These are phyloP conservation scores for Inonotus obliquus DNA, from an alignment of 1,284 basidiomycete genomes.

Conservation along the genomic window DNA sequence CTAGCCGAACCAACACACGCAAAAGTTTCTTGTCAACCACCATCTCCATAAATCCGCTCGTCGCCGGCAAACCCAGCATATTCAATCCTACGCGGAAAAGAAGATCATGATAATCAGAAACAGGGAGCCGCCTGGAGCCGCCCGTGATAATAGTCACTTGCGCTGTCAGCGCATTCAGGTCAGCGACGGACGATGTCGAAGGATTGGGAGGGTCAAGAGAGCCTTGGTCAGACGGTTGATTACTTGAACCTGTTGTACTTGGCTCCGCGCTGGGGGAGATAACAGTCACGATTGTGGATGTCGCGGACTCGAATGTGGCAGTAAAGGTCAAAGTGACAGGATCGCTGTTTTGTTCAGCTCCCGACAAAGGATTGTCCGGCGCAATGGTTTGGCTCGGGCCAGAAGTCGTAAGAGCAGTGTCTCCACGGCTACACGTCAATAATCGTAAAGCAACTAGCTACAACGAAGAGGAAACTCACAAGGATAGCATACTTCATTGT, in stretches of 20 bases:
- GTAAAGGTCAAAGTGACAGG: neutral
- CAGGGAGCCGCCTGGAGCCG: no score
- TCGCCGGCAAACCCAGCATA: no score
- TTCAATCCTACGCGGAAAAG: no score
- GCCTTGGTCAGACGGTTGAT: neutral
- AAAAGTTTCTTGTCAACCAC: no score
- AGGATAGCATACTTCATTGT: neutral
- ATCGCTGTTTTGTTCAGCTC: neutral
- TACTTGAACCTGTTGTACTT: neutral
- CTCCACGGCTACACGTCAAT: no score
- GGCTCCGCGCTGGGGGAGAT: neutral
- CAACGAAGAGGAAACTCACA: neutral
- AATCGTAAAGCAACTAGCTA: neutral
- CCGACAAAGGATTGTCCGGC: no score
- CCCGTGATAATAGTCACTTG: neutral
- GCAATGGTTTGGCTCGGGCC: no score
- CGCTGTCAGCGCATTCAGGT: neutral
- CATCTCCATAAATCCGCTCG: no score
- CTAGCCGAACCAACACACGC: no score
- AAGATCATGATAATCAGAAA: no score
- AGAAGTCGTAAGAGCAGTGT: no score
- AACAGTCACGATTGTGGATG: neutral
- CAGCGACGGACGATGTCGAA: neutral
- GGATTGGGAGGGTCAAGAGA: neutral
- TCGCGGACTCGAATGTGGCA: neutral